Conservation (phyloP, 2,329 filamentous ascomycete genomes). For the Knufia fluminis region DNA sequence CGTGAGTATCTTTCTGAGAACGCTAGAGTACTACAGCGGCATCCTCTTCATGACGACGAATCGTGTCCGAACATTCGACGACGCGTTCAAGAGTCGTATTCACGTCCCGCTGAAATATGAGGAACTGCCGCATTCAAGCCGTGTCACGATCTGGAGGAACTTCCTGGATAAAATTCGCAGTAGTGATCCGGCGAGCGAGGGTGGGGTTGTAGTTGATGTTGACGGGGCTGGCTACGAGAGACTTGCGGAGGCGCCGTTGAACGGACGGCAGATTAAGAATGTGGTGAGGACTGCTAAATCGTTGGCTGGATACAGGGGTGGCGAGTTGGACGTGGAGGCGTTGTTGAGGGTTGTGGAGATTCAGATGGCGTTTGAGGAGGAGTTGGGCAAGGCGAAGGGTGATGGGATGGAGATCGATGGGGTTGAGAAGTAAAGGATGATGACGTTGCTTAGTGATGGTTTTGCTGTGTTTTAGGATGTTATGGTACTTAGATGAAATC, state of each 20-base stretch:
- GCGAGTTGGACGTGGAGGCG: conserved; percentile 65
- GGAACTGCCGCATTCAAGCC: conserved; percentile 60
- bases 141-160: conserved; percentile 72
- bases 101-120: conserved; percentile 78
- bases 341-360: conserved; percentile 72
- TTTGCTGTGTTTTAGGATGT: too few species aligned
- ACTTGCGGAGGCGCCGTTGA: conserved; percentile 59
- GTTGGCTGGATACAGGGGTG: conserved; percentile 65
- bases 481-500: too few species aligned
- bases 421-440: not conserved
- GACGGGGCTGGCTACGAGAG: conserved; percentile 57
- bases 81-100: conserved; percentile 70
- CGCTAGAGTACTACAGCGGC: conserved; percentile 85
- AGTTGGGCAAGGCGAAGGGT: conserved; percentile 69
- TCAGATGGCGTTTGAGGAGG: conserved; percentile 55
- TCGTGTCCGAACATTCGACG: conserved; percentile 76
- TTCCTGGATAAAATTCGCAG: conserved; percentile 66
- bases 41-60: conserved; percentile 88
- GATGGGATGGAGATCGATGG: conserved; percentile 63
- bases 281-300: conserved; percentile 74
- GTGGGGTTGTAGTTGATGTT: conserved; percentile 50
- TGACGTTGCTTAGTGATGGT: not conserved
- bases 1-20: conserved; percentile 76
- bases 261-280: conserved; percentile 77
- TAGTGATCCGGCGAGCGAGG: conserved; percentile 41